A percentile compares a stretch with the other conserved stretches of the same genome.
Evolutionary conservation across 2,329 filamentous ascomycete genomes (phyloP).

Genomic region (Cucurbitaria berberidis): DNA sequence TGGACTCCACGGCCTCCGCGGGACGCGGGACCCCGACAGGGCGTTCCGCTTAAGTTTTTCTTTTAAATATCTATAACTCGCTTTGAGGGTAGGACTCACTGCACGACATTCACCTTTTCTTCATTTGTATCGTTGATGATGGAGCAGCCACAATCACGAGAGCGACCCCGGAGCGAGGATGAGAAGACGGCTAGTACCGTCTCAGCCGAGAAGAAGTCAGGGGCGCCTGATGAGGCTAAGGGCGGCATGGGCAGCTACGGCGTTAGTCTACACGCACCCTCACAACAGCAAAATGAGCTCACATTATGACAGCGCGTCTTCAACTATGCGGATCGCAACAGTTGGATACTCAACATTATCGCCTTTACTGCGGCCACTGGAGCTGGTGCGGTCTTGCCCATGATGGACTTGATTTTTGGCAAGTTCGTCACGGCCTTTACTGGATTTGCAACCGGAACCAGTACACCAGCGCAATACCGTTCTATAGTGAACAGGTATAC

Average conservation of each 20-base stretch:
- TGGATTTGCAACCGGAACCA: conserved; percentile 46
- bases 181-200: conserved; percentile 4
- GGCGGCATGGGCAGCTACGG: conserved; percentile 32
- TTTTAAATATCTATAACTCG: too few relatives aligned
- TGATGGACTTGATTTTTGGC: conserved; percentile 62
- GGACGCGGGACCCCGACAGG: too few relatives aligned
- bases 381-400: conserved; percentile 54
- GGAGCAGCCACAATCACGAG: conserved; percentile 9
- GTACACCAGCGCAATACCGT: conserved; percentile 45
- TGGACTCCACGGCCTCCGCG: too few relatives aligned
- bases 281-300: background rate
- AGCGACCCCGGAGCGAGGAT: conserved; percentile 8
- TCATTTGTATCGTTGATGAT: conserved; percentile 15
- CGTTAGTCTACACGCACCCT: conserved; percentile 16
- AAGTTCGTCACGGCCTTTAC: conserved; percentile 57
- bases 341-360: conserved; percentile 40
- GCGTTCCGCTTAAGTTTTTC: too few relatives aligned
- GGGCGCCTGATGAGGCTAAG: conserved; percentile 16
- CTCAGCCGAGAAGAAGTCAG: conserved; percentile 6
- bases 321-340: conserved; percentile 40
- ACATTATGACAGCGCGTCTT: conserved; percentile 40
- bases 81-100: too few relatives aligned
- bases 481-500: conserved; percentile 48
- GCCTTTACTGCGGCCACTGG: conserved; percentile 50
- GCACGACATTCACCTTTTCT: background rate